A percentile compares a stretch with the other conserved stretches of the same genome.
Conservation (phyloP, 2,329 filamentous ascomycete genomes). For the Helotiales sp. region DNA sequence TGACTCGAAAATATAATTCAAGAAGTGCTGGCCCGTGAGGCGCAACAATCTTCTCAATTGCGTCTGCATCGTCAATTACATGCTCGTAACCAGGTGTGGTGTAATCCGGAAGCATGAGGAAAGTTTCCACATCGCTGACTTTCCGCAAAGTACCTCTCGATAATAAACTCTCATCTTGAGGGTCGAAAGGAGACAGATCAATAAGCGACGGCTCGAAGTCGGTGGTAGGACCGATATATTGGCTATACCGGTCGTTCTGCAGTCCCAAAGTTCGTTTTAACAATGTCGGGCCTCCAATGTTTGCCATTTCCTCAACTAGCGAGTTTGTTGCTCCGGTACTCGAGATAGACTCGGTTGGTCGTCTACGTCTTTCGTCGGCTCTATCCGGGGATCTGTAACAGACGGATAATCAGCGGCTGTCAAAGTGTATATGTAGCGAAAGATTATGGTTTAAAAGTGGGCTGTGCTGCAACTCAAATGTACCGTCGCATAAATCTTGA, state of each 20-base stretch:
- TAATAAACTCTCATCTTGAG: slow-evolving; percentile 78
- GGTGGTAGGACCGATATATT: slow-evolving; percentile 82
- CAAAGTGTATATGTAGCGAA: slow-evolving; percentile 13
- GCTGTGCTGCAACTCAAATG: slow-evolving; percentile 11
- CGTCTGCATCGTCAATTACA: slow-evolving; percentile 68
- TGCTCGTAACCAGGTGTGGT: slow-evolving; percentile 75
- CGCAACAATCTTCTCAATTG: slow-evolving; percentile 76
- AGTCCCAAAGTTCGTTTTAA: slow-evolving; percentile 75
- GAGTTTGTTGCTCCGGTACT: slow-evolving; percentile 66
- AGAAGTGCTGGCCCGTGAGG: slow-evolving; percentile 79
- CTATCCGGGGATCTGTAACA: slow-evolving; percentile 60
- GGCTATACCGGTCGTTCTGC: slow-evolving; percentile 78
- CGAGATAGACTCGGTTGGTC: slow-evolving; percentile 61
- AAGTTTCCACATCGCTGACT: slow-evolving; percentile 78
- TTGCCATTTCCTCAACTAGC: slow-evolving; percentile 72
- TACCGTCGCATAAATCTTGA: slow-evolving; percentile 14
- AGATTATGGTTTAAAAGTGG: slow-evolving; percentile 29
- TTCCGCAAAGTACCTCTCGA: slow-evolving; percentile 72
- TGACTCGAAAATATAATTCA: slow-evolving; percentile 79
- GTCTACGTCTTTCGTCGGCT: slow-evolving; percentile 57
- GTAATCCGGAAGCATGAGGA: slow-evolving; percentile 78
- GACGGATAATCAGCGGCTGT: slow-evolving; percentile 29
- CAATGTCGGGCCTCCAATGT: slow-evolving; percentile 68
- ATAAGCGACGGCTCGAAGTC: slow-evolving; percentile 85
- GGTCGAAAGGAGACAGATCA: slow-evolving; percentile 79